Percentiles rank a stretch among this genome's conserved stretches.
Conservation (phyloP, 306 rosid species). For the Fagus sylvatica region DNA sequence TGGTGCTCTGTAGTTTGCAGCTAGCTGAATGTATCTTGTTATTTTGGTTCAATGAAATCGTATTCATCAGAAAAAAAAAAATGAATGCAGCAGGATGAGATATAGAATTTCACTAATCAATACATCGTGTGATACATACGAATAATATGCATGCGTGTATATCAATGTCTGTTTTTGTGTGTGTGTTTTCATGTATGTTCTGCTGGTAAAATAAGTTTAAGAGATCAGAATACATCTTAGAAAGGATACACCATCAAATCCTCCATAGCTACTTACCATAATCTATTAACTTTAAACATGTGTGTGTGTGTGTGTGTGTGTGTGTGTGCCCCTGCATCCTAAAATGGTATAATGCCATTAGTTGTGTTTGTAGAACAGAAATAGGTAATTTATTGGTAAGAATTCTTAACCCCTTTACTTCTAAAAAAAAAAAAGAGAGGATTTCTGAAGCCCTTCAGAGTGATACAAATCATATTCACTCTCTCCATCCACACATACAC, state of each 20-base stretch:
- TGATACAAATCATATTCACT: constrained; percentile 9
- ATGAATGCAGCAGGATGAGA: background rate
- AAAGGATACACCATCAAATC: background rate
- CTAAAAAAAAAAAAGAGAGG: background rate
- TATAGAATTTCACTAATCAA: background rate
- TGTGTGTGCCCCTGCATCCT: background rate
- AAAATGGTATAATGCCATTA: background rate
- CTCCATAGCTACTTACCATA: background rate
- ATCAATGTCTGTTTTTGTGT: background rate
- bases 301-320: background rate
- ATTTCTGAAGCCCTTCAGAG: background rate
- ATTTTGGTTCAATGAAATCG: too few relatives aligned
- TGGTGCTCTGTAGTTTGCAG: too few relatives aligned
- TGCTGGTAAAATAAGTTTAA: background rate
- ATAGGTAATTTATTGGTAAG: background rate
- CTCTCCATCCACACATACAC: background rate
- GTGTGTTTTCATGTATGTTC: background rate
- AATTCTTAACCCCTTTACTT: background rate
- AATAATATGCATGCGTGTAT: background rate
- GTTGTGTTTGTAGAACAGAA: background rate
- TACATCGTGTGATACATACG: background rate
- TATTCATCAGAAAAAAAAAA: background rate
- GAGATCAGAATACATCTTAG: background rate
- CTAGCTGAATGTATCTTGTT: too few relatives aligned
- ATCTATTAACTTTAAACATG: background rate